phyloP scores from a whole-genome alignment of 192 early-diverging fungal genomes.

The Phycomyces nitens region DNA sequence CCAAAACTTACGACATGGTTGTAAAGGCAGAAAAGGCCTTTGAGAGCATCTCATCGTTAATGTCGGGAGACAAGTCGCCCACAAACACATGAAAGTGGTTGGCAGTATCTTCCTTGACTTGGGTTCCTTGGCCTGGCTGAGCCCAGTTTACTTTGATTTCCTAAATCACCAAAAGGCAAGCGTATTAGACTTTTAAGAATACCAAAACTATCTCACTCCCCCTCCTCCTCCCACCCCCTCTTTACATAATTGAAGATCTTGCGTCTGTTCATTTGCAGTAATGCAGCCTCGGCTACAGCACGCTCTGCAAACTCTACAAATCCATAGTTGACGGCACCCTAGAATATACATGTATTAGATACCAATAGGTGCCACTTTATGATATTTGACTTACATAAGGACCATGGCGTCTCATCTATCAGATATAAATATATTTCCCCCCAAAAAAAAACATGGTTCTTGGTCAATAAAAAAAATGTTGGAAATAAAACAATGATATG shows the following conservation, averaged over 20 bases:
- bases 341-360: not conserved
- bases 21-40: slow-evolving; percentile 77
- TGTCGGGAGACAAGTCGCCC: slow-evolving; percentile 88
- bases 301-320: slow-evolving; percentile 83
- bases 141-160: slow-evolving; percentile 37
- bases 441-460: slow-evolving; percentile 2
- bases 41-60: slow-evolving; percentile 75
- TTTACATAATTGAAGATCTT: slow-evolving; percentile 59
- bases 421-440: not conserved
- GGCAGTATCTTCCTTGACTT: slow-evolving; percentile 34
- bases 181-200: not conserved
- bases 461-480: too few relatives aligned
- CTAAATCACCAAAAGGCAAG: slow-evolving; percentile 10
- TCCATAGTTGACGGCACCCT: slow-evolving; percentile 79
- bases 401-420: slow-evolving; percentile 21
- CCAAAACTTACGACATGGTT: slow-evolving; percentile 63
- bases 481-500: too few relatives aligned
- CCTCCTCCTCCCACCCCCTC: not conserved
- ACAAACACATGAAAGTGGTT: slow-evolving; percentile 87
- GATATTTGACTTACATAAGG: slow-evolving; percentile 20
- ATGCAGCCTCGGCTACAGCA: slow-evolving; percentile 65
- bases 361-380: slow-evolving; percentile 1
- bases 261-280: slow-evolving; percentile 70
- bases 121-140: slow-evolving; percentile 19
- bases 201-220: too few relatives aligned